Conservation (phyloP, 345 rosid species). For the Arabidopsis arenosa region DNA sequence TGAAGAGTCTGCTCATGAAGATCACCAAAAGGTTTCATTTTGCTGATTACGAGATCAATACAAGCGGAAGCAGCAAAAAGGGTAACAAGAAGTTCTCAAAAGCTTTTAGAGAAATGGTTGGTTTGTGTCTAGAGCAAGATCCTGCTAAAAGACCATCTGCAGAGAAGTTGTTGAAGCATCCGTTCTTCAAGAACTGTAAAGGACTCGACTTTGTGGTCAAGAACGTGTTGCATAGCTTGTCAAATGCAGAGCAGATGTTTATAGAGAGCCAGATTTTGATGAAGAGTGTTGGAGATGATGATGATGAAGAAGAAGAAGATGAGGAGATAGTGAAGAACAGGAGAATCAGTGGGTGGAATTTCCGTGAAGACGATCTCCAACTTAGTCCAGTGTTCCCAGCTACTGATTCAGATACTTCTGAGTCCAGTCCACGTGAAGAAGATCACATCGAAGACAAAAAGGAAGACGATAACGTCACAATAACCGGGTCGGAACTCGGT, state of each 20-base stretch:
- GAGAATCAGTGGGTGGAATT: conserved; percentile 94
- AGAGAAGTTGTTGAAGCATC: conserved; percentile 71
- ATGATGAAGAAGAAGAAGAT: conserved; percentile 38
- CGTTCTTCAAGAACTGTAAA: conserved; percentile 73
- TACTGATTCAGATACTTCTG: conserved; percentile 43
- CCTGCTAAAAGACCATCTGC: conserved; percentile 80
- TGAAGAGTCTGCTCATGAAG: conserved; percentile 77
- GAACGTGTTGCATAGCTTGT: conserved; percentile 63
- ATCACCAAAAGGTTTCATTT: conserved; percentile 77
- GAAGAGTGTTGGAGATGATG: conserved; percentile 21
- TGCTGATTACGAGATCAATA: conserved; percentile 65
- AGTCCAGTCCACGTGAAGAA: conserved; percentile 32
- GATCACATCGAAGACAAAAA: conserved; percentile 9
- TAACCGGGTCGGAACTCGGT: conserved; percentile 13
- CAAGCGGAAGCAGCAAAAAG: conserved; percentile 41
- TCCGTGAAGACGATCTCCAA: conserved; percentile 70
- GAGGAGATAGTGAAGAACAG: conserved; percentile 55
- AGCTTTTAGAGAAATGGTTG: conserved; percentile 85
- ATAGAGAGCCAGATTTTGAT: conserved; percentile 40
- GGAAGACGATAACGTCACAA: not conserved
- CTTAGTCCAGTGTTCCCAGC: conserved; percentile 77
- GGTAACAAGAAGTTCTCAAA: conserved; percentile 70
- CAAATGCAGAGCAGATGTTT: conserved; percentile 73
- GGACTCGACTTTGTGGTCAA: conserved; percentile 65
- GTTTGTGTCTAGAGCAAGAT: conserved; percentile 77